Conservation (phyloP, 257 asterid genomes). For the Nicotiana tomentosiformis region DNA sequence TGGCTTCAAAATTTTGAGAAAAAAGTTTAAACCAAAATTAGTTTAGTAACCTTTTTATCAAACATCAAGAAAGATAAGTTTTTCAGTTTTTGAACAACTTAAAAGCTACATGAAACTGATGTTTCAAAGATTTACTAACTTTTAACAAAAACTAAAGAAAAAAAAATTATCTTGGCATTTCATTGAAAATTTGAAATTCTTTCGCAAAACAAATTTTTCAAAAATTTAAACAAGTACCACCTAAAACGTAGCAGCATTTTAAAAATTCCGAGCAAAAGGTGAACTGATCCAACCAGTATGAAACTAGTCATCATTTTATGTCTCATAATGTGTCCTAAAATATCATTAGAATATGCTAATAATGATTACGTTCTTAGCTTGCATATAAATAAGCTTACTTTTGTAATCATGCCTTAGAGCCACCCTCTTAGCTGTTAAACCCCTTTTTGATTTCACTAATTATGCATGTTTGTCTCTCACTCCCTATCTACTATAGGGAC, state of each 20-base stretch:
- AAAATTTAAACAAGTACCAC: not conserved
- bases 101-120: too few species aligned
- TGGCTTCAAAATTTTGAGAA: too few species aligned
- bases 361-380: slow-evolving; percentile 16
- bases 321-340: not conserved
- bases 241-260: too few species aligned
- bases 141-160: too few species aligned
- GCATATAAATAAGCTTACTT: slow-evolving; percentile 13
- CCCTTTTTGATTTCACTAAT: not conserved
- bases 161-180: not conserved
- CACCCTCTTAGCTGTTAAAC: slow-evolving; percentile 33
- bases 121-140: too few species aligned
- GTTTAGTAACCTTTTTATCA: too few species aligned
- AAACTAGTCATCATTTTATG: not conserved
- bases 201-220: not conserved
- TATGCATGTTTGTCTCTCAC: slow-evolving; percentile 12
- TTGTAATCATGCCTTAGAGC: slow-evolving; percentile 28
- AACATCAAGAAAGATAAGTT: too few species aligned
- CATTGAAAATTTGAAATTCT: not conserved
- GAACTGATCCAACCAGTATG: not conserved
- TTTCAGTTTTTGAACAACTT: too few species aligned
- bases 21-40: too few species aligned
- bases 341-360: slow-evolving; percentile 3
- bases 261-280: not conserved
- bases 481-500: slow-evolving; percentile 40